Evolutionary conservation across 2,329 filamentous ascomycete genomes (phyloP), one percentile per base, ranked within the genome.

Genomic region (Aspergillus puulaauensis): DNA sequence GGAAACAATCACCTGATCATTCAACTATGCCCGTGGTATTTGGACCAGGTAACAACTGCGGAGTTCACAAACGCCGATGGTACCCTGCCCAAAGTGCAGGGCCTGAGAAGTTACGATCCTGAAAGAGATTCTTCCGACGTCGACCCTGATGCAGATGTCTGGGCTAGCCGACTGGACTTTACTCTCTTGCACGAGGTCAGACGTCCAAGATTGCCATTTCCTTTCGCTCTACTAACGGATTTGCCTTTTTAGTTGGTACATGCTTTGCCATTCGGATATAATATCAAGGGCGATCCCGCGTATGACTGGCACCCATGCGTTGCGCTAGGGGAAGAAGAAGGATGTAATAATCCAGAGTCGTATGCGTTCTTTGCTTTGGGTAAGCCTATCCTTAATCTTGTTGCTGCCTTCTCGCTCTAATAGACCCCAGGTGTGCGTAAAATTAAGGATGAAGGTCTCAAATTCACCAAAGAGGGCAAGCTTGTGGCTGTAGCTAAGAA

Each of bases 91-190:
- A 2, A 11, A 3, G 27, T 9, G 7, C 7, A 9, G 2, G 27
- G 27, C n/a, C 12, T 4, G 14, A 40, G n/a, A 17, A 21, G 17
- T 21, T 44, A 21, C 11, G 9, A 44, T 23, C 40, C 40, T 6
- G 1, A 12, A 2, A n/a, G 40, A 7, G 6, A 12, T 1, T 6
- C 17, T 3, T 17, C 11, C 4, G 17, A 4, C 6, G 19, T 0
- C 4, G 40, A 44, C 2, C 40, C 40, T 5, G 2, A 14, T 1
- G 40, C 40, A 12, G 40, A 44, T 5, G 9, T 44, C 4, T 44
- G 17, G 17, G 17, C 17, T 12, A 44, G n/a, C n/a, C n/a, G 40
- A 4, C 40, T 44, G 2, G 40, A 44, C 19, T 44, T 21, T 12
- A 21, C 19, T 17, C 19, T 44, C 4, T 21, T 44, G 19, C 40